These are phyloP conservation scores for Mallotus nudiflorus DNA, from an alignment of 345 rosid genomes.

Conservation along the genomic window DNA sequence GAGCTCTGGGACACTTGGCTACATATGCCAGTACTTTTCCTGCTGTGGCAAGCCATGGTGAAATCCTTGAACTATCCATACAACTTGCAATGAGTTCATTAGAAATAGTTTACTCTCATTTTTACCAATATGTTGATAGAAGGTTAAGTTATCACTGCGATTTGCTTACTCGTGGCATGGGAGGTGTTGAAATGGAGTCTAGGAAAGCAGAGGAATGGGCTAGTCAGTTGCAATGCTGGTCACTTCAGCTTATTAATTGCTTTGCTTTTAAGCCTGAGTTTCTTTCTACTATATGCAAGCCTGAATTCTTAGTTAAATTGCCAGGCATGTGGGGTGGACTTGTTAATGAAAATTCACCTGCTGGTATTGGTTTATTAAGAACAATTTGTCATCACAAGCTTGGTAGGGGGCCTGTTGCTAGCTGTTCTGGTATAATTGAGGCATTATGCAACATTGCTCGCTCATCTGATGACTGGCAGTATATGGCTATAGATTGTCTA, in stretches of 20 bases:
- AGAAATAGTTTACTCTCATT: slow-evolving; percentile 95
- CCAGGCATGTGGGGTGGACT: slow-evolving; percentile 99
- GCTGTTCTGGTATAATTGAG: slow-evolving; percentile 82
- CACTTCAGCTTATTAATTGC: slow-evolving; percentile 99
- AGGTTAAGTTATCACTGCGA: slow-evolving; percentile 93
- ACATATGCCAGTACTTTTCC: slow-evolving; percentile 84
- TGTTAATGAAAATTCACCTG: slow-evolving; percentile 96
- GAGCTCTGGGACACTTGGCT: slow-evolving; percentile 96
- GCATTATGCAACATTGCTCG: slow-evolving; percentile 89
- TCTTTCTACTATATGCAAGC: slow-evolving; percentile 84
- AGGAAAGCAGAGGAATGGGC: slow-evolving; percentile 99
- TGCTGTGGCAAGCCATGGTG: slow-evolving; percentile 72
- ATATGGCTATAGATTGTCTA: slow-evolving; percentile 97
- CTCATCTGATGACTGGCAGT: slow-evolving; percentile 99
- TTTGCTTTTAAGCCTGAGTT: slow-evolving; percentile 98
- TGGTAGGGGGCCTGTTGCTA: slow-evolving; percentile 89
- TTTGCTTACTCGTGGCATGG: slow-evolving; percentile 98
- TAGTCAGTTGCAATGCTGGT: slow-evolving; percentile 98
- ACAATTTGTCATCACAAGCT: slow-evolving; percentile 95
- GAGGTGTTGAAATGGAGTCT: slow-evolving; percentile 99
- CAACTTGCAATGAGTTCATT: slow-evolving; percentile 90
- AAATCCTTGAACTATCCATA: slow-evolving; percentile 88
- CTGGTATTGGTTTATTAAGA: slow-evolving; percentile 93
- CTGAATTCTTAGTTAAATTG: slow-evolving; percentile 84
- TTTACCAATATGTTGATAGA: slow-evolving; percentile 80